Conservation (phyloP, 805 yeast genomes). For the Scheffersomyces stipitis region DNA sequence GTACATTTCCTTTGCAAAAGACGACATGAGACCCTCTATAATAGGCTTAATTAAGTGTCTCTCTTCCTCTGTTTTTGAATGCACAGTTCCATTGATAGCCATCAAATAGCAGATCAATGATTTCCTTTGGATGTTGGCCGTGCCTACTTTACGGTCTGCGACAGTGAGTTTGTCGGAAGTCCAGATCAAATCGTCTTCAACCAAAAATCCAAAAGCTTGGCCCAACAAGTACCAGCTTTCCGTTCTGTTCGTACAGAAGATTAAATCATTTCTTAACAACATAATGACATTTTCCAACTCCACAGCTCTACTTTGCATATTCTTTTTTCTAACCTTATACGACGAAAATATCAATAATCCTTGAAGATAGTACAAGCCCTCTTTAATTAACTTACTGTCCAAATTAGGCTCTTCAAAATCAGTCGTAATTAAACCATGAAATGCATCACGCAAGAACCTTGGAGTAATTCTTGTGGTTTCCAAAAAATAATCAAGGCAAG, state of each 20-base stretch:
- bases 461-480: slow-evolving; percentile 44
- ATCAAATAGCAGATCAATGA: slow-evolving; percentile 71
- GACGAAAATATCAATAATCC: slow-evolving; percentile 68
- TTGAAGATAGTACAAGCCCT: slow-evolving; percentile 68
- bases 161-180: slow-evolving; percentile 77
- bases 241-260: slow-evolving; percentile 62
- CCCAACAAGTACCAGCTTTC: slow-evolving; percentile 90
- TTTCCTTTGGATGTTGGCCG: slow-evolving; percentile 66
- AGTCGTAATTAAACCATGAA: slow-evolving; percentile 46
- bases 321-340: slow-evolving; percentile 68
- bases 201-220: slow-evolving; percentile 71
- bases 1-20: slow-evolving; percentile 59
- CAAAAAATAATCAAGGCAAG: slow-evolving; percentile 46
- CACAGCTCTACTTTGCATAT: slow-evolving; percentile 77
- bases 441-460: slow-evolving; percentile 46
- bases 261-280: slow-evolving; percentile 63
- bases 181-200: slow-evolving; percentile 92
- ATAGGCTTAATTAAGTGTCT: slow-evolving; percentile 30
- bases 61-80: slow-evolving; percentile 8
- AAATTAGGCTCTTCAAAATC: slow-evolving; percentile 28
- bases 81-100: slow-evolving; percentile 53
- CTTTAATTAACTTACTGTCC: slow-evolving; percentile 28
- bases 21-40: slow-evolving; percentile 47
- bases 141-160: slow-evolving; percentile 55
- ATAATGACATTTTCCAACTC: slow-evolving; percentile 75